These are phyloP conservation scores for Lachancea lanzarotensis DNA, from an alignment of 805 yeast species.

Conservation along the genomic window DNA sequence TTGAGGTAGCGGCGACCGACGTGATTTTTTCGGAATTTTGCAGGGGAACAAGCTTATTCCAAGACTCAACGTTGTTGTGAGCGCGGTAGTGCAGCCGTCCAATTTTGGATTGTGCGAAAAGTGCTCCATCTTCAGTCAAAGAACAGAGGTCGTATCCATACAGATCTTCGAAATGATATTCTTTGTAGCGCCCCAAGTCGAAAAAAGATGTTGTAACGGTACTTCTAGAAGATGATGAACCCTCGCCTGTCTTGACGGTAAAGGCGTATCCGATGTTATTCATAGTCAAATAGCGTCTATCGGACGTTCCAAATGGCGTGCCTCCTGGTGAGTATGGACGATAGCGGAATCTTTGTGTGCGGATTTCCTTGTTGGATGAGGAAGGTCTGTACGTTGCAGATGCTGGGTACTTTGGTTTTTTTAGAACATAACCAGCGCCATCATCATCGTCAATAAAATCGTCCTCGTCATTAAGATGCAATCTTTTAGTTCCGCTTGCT, in stretches of 20 bases:
- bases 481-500: slow-evolving; percentile 18
- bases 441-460: slow-evolving; percentile 63
- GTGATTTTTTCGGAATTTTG: slow-evolving; percentile 52
- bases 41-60: slow-evolving; percentile 62
- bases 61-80: slow-evolving; percentile 58
- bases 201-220: slow-evolving; percentile 77
- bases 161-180: slow-evolving; percentile 79
- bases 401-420: slow-evolving; percentile 5
- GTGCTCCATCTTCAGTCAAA: slow-evolving; percentile 57
- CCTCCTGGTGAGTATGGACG: slow-evolving; percentile 79
- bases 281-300: slow-evolving; percentile 73
- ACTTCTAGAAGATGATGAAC: slow-evolving; percentile 34
- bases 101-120: slow-evolving; percentile 47
- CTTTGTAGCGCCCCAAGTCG: slow-evolving; percentile 67
- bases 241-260: slow-evolving; percentile 54
- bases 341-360: slow-evolving; percentile 37
- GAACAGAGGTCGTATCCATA: slow-evolving; percentile 69
- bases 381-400: slow-evolving; percentile 36
- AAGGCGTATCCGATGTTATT: slow-evolving; percentile 77
- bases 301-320: slow-evolving; percentile 66
- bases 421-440: slow-evolving; percentile 40
- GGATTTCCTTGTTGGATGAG: slow-evolving; percentile 57
- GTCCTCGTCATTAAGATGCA: slow-evolving; percentile 37
- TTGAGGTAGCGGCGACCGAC: slow-evolving; percentile 58
- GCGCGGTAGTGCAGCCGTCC: slow-evolving; percentile 59